Base-by-base conservation (phyloP, 345 rosid genomes). In the Syzygium grande region DNA sequence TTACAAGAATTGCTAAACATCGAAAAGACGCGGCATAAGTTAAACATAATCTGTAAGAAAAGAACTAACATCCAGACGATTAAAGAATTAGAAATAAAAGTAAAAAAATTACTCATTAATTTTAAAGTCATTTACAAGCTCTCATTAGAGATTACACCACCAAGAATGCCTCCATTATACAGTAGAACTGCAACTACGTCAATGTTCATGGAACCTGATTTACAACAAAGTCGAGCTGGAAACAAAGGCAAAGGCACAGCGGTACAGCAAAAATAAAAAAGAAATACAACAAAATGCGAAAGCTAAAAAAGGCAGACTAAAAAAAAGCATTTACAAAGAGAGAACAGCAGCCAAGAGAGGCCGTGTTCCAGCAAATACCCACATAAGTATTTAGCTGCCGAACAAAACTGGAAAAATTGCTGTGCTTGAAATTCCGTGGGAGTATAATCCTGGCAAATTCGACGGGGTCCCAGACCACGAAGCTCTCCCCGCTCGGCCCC, bases 301-400 rank as follows among this genome's bases (percentile, higher is more conserved):
- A 84, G 61, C 34, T 19, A 77, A 61, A 38, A 51, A 38, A 85
- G 61, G 52, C 34, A 84, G 85, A 79, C 43, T 87, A 52, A 19
- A 68, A 21, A 27, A 19, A 56, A 90, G 59, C 56, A 89, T 51
- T 23, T 88, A 90, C 73, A 89, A 84, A 92, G 27, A 46, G 87
- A 27, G 56, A 87, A 85, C 90, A 85, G 68, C 85, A 92, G 92
- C 93, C 92, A 83, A 73, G 43, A 79, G 80, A 91, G 89, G 88
- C 92, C 87, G 89, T 83, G 78, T 84, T 88, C 86, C 84, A 87
- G 86, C 88, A 88, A 84, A 93, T 97, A 96, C 99, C 91, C 89
- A 98, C 99, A 87, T 95, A 98, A 93, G 99, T 98, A 90, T 96
- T 98, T 85, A 98, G 95, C 92, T 98, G 99, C 85, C 99, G 93